A percentile compares a stretch with the other conserved stretches of the same genome.
Evolutionary conservation across 169 alveolate genomes (phyloP).

Genomic region (Cryptosporidium parvum): DNA sequence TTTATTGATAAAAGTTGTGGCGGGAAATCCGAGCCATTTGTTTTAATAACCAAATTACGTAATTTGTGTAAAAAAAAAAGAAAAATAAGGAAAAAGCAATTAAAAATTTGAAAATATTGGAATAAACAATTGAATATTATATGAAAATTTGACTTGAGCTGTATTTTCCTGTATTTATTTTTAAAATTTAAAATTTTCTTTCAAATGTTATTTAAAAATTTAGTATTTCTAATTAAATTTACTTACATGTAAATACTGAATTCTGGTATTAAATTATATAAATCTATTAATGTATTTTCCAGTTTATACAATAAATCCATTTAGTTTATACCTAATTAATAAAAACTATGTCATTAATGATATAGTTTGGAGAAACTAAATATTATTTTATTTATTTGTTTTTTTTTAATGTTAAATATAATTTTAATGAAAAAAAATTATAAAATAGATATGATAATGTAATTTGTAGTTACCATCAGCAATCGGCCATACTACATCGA

Average conservation of each 20-base stretch:
- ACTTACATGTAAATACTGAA: too few species aligned
- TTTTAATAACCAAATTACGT: background rate
- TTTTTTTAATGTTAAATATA: too few species aligned
- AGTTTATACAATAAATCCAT: background rate
- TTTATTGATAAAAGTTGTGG: background rate
- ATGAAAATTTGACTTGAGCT: too few species aligned
- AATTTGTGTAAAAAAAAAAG: background rate
- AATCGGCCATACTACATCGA: conserved; percentile 90
- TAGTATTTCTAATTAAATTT: too few species aligned
- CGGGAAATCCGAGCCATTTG: background rate
- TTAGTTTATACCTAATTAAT: background rate
- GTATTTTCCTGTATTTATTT: too few species aligned
- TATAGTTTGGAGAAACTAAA: background rate
- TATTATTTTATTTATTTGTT: too few species aligned
- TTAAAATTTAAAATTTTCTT: too few species aligned
- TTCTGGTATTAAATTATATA: too few species aligned
- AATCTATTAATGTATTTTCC: too few species aligned
- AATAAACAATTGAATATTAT: too few species aligned
- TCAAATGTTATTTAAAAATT: too few species aligned
- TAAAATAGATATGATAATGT: background rate
- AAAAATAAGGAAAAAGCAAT: background rate
- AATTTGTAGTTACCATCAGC: background rate
- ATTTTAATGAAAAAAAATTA: background rate
- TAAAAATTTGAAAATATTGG: too few species aligned
- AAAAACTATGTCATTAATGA: background rate